Evolutionary conservation across 768 basidiomycete genomes (phyloP), one percentile per base, ranked within the genome.

Genomic region (Termitomyces sp.): DNA sequence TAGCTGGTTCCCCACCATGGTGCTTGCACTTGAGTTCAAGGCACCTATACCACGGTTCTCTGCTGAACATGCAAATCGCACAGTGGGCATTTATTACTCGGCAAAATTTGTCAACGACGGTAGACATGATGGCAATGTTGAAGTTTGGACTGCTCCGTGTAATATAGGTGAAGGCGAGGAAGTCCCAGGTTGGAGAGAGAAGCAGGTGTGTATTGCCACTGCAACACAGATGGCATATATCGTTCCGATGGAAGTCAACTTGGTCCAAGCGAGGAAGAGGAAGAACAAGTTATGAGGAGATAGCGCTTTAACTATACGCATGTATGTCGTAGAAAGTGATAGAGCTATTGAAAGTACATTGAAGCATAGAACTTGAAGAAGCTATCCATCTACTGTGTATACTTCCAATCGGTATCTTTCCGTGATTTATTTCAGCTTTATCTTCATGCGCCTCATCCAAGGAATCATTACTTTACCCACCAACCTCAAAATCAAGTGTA

Each of bases 131-230:
- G 66, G 70, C 4, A 82, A 82, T 63, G 79, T 83, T 3, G 88
- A 88, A 66, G 74, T 88, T 12, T 89, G 87, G 87, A 83, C 84
- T 6, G 84, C 87, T 10, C 88, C 88, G 1, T 73, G 76, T 47
- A 76, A 83, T 57, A 74, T 85, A 43, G 83, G 81, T 2, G 78
- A 80, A 57, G 83, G 82, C 0, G 53, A 68, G 5, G 69, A 76
- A 36, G 38, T 45, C 8, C 69, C 76, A 3, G 79, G 80, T 11
- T 89, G 87, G 88, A 79, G 84, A 63, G 85, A 85, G 50, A 71
- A 81, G 54, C 86, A 88, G 65, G 74, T 83, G n/a, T 89, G 88
- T 65, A 72, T 89, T 34, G 86, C 82, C 15, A 76, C 81, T 29
- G 80, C 84, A 11, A 85, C 81, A 12, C 87, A 89, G 70, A 84